Evolutionary conservation across 805 yeast genomes (phyloP), one percentile per base, ranked within the genome.

Genomic region (Saturnispora quitensis): DNA sequence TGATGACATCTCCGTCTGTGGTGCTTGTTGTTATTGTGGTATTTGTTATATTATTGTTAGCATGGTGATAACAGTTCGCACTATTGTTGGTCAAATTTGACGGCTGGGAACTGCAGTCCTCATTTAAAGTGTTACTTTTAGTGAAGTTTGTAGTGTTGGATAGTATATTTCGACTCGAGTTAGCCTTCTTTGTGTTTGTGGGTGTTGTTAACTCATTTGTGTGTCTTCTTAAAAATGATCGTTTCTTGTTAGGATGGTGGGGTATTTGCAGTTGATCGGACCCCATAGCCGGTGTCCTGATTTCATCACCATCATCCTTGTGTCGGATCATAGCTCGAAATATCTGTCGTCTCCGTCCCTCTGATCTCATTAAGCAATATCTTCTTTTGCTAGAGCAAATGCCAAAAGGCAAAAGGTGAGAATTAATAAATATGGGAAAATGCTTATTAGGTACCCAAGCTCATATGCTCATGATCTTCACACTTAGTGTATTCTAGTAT

Each of bases 1-100:
- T 58, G 4, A 64, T 52, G 35, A 65, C 50, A 42, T 58, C 59
- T 5, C 42, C 42, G 17, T 50, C 52, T 3, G 48, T 27, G 18
- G 48, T n/a, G 15, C 24, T 27, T 34, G 40, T 36, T 25, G 43
- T 43, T 25, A 24, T 34, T 34, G 33, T 24, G 17, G 35, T 43
- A 20, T 25, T 42, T n/a, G 40, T 22, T 13, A 18, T 34, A 24
- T 42, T 31, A 24, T 24, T 13, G 22, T 13, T 27, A 45, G 33
- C 33, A 27, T 24, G n/a, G 20, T 7, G 40, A 40, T 40, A 22
- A 24, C 15, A 17, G 22, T 38, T 38, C 12, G 22, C 13, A 38
- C 13, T 18, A 18, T 6, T 7, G 22, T 17, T 38, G 10, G 18
- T 24, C 17, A 40, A n/a, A 22, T 25, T 40, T 24, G 44, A 20